phyloP scores from a whole-genome alignment of 257 asterid genomes.

The Avicennia marina region DNA sequence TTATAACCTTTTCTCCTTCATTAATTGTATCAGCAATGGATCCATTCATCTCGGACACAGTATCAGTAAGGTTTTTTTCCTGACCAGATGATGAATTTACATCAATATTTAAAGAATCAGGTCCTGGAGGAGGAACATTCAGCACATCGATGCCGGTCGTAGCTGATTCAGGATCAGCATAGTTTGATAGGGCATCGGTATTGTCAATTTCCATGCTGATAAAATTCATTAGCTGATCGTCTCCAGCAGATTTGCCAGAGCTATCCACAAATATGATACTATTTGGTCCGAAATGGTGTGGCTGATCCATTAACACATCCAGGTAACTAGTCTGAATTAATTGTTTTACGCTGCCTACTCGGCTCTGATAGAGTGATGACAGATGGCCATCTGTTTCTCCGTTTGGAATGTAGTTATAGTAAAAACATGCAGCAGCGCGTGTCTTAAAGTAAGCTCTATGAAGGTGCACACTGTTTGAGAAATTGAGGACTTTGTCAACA shows the following conservation, averaged over 20 bases:
- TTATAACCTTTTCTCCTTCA: constrained; percentile 44
- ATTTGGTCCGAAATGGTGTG: constrained; percentile 22
- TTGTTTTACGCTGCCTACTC: constrained; percentile 12
- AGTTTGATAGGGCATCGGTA: constrained; percentile 18
- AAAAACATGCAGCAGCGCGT: constrained; percentile 27
- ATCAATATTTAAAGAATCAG: constrained; percentile 33
- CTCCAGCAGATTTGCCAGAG: constrained; percentile 28
- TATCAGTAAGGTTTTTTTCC: constrained; percentile 25
- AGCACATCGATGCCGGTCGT: constrained; percentile 20
- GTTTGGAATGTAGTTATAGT: constrained; percentile 27
- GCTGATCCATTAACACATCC: constrained; percentile 19
- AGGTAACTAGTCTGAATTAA: constrained; percentile 18
- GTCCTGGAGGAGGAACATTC: constrained; percentile 26
- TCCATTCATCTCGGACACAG: constrained; percentile 25
- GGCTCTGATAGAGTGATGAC: constrained; percentile 16
- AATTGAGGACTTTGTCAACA: constrained; percentile 23
- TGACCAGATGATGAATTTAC: constrained; percentile 34
- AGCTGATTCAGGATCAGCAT: constrained; percentile 23
- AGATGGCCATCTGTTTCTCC: constrained; percentile 21
- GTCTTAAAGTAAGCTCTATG: constrained; percentile 23
- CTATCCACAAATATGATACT: constrained; percentile 37
- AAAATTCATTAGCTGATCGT: constrained; percentile 31
- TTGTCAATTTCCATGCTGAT: constrained; percentile 20
- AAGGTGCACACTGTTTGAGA: constrained; percentile 25
- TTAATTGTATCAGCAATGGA: constrained; percentile 34